phyloP scores from a whole-genome alignment of 164 flowering plant genomes.

The Macadamia integrifolia region DNA sequence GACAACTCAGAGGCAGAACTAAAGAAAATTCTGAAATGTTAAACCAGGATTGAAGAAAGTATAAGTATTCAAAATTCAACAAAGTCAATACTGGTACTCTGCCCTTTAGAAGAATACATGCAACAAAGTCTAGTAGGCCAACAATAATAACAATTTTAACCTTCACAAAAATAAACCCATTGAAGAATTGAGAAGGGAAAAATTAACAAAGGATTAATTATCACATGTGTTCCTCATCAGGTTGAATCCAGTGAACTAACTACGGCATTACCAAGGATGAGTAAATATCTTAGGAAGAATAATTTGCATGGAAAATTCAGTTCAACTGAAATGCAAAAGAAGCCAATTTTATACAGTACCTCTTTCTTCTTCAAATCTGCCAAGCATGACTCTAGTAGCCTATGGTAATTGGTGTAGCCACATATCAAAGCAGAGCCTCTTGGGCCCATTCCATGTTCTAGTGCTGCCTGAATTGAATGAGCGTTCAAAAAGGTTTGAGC shows the following conservation, averaged over 20 bases:
- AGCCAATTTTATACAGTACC: constrained; percentile 30
- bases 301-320: not conserved
- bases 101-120: not conserved
- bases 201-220: too few relatives aligned
- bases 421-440: constrained; percentile 93
- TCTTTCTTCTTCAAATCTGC: constrained; percentile 88
- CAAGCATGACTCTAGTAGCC: constrained; percentile 64
- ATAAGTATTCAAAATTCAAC: not conserved
- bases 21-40: not conserved
- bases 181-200: too few relatives aligned
- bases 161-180: too few relatives aligned
- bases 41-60: not conserved
- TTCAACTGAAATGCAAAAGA: not conserved
- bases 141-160: too few relatives aligned
- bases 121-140: not conserved
- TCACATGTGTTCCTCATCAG: too few relatives aligned
- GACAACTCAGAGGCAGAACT: not conserved
- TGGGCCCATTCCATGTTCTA: constrained; percentile 90
- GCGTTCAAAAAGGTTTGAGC: not conserved
- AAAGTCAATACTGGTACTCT: not conserved
- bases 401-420: constrained; percentile 81
- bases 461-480: constrained; percentile 51
- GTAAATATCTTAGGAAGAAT: too few relatives aligned
- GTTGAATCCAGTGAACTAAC: too few relatives aligned
- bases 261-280: too few relatives aligned